Evolutionary conservation across 148 eudicot genomes (phyloP).

Genomic region (Talinum fruticosum): DNA sequence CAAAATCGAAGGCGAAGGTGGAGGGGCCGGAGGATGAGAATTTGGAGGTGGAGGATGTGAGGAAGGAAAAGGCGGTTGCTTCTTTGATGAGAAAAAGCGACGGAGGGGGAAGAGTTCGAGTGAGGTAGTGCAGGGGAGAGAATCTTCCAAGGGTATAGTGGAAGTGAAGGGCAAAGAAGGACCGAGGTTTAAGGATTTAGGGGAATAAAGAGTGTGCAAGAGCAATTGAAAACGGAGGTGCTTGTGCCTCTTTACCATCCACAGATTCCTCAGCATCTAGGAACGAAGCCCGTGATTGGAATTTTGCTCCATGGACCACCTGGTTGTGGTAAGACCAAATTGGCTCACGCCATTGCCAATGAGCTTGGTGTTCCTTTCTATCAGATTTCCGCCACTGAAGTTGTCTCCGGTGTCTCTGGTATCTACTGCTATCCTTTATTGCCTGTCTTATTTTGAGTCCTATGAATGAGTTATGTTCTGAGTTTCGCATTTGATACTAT

Average conservation of each 20-base stretch:
- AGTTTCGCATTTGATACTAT: neutral
- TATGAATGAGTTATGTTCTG: neutral
- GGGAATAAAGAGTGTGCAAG: slow-evolving; percentile 55
- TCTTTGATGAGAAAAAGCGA: slow-evolving; percentile 17
- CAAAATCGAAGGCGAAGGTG: slow-evolving; percentile 7
- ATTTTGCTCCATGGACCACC: slow-evolving; percentile 87
- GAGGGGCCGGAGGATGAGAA: slow-evolving; percentile 31
- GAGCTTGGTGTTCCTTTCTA: slow-evolving; percentile 73
- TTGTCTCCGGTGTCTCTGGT: slow-evolving; percentile 89
- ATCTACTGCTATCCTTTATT: neutral
- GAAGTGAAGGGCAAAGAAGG: slow-evolving; percentile 36
- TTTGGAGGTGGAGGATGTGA: slow-evolving; percentile 51
- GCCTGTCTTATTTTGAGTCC: neutral
- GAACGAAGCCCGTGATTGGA: slow-evolving; percentile 64
- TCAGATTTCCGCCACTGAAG: slow-evolving; percentile 72
- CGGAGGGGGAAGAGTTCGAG: slow-evolving; percentile 9
- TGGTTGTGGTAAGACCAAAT: slow-evolving; percentile 86
- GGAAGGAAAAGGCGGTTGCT: slow-evolving; percentile 35
- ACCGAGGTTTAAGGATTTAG: slow-evolving; percentile 66
- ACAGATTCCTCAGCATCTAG: slow-evolving; percentile 27
- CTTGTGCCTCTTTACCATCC: slow-evolving; percentile 72
- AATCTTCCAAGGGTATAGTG: slow-evolving; percentile 9
- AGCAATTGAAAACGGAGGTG: slow-evolving; percentile 63
- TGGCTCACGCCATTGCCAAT: slow-evolving; percentile 89
- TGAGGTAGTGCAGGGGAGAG: slow-evolving; percentile 16